Base-by-base conservation (phyloP, 345 rosid species). In the Corchorus olitorius region DNA sequence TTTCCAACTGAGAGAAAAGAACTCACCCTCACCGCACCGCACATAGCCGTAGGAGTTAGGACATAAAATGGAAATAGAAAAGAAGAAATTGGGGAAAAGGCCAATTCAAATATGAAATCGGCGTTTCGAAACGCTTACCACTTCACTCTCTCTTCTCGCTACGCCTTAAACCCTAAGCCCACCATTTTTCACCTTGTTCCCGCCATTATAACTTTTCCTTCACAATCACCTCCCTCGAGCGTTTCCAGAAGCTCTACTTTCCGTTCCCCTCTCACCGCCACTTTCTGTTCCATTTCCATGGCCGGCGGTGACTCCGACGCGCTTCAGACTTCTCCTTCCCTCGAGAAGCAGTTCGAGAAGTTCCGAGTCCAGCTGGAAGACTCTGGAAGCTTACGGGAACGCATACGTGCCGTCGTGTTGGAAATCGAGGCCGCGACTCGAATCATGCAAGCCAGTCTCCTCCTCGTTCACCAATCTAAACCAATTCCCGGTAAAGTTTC, bases 391-490 rank as follows among this genome's bases (percentile, higher is more conserved):
- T 83, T 92, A 80, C 83, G 97, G 5, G 95, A 93, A 78, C 87
- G 86, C 76, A 93, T 96, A 69, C 91, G 94, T 48, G 80, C 85
- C 49, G 90, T 91, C 16, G 98, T 86, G 14, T 65, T 73, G 80
- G 94, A 93, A 80, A 93, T 92, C 58, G 99, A 93, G 82, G 91
- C 97, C 60, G 80, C 85, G 15, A 79, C 89, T 15, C 86, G 98
- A 75, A 82, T 92, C 55, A 85, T 96, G 84, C 89, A 90, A 70
- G 91, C 96, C 78, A 78, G 84, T 59, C 88, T 96, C 45, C 98
- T 96, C 53, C 93, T 91, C 20, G 92, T 93, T 70, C 98, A 96
- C 73, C 98, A 93, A 75, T 91, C 97, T 45, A 92, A 89, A 50
- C 93, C 99, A 8, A 80, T 96, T 74, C 86, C 94, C 2, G 97